Conservation (phyloP, 495 filamentous ascomycete genomes). For the Aspergillus bertholletiae region DNA sequence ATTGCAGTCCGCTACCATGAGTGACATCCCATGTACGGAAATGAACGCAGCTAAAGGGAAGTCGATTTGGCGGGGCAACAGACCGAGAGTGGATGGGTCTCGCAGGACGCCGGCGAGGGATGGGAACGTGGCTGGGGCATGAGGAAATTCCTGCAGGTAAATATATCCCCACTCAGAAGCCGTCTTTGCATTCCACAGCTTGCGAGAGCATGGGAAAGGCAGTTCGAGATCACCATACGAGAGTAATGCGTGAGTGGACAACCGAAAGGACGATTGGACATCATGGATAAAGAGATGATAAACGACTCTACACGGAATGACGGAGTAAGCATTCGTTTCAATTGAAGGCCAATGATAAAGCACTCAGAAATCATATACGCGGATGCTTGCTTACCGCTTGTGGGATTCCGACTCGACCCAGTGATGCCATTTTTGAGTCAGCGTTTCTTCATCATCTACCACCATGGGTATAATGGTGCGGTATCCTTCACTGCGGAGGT, state of each 20-base stretch:
- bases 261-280: conserved; percentile 53
- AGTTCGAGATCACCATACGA: conserved; percentile 63
- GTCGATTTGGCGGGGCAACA: conserved; percentile 43
- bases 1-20: conserved; percentile 57
- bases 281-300: conserved; percentile 57
- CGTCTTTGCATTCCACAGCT: conserved; percentile 54
- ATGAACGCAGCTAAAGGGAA: conserved; percentile 46
- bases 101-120: conserved; percentile 50
- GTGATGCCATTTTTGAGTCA: conserved; percentile 55
- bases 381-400: conserved; percentile 47
- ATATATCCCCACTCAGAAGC: conserved; percentile 55
- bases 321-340: neutral
- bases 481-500: conserved; percentile 40
- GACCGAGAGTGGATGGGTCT: conserved; percentile 43
- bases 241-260: conserved; percentile 53
- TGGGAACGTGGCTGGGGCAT: conserved; percentile 32
- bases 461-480: conserved; percentile 35
- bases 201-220: conserved; percentile 50
- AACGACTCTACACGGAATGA: conserved; percentile 37
- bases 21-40: conserved; percentile 55
- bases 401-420: conserved; percentile 57
- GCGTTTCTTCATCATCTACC: conserved; percentile 40
- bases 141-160: conserved; percentile 29
- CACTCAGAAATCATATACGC: no score
- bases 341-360: neutral